Percentiles rank a stretch among this genome's conserved stretches.
These are phyloP conservation scores for Fusarium sp. DNA, from an alignment of 2,329 filamentous ascomycete species.

Conservation along the genomic window DNA sequence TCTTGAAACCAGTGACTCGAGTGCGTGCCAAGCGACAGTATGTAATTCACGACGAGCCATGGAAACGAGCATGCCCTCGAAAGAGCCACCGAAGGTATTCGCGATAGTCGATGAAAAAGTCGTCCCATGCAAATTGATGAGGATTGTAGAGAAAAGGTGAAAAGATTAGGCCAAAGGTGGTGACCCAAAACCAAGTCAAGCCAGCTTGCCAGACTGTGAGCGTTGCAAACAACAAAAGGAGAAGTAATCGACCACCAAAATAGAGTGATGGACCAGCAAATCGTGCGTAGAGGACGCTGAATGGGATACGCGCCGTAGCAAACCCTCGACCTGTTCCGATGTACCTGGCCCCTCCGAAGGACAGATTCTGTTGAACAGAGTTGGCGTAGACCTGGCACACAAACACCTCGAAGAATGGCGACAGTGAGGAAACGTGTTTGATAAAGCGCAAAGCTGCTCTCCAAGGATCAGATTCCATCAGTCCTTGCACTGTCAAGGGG, in stretches of 20 bases:
- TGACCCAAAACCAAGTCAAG: not conserved
- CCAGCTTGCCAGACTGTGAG: not conserved
- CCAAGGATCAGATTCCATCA: not conserved
- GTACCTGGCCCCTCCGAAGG: not conserved
- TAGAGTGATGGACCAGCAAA: not conserved
- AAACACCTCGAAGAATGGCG: not conserved
- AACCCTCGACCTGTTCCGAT: not conserved
- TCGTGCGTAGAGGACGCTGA: not conserved
- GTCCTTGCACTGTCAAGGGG: not conserved
- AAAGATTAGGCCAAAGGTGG: not conserved
- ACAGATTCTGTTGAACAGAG: not conserved
- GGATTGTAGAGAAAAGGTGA: not conserved
- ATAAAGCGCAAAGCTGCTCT: not conserved
- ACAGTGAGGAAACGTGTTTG: not conserved
- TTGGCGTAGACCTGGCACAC: not conserved
- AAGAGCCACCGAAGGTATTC: not conserved
- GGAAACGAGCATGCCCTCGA: not conserved
- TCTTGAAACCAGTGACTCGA: not conserved
- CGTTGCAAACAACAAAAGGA: not conserved
- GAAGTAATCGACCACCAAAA: not conserved
- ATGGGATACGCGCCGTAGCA: not conserved
- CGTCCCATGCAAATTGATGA: not conserved
- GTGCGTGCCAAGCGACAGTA: not conserved
- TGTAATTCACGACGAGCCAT: not conserved
- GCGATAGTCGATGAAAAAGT: not conserved